Evolutionary conservation across 805 yeast species (phyloP).

Genomic region (Kregervanrija delftensis): DNA sequence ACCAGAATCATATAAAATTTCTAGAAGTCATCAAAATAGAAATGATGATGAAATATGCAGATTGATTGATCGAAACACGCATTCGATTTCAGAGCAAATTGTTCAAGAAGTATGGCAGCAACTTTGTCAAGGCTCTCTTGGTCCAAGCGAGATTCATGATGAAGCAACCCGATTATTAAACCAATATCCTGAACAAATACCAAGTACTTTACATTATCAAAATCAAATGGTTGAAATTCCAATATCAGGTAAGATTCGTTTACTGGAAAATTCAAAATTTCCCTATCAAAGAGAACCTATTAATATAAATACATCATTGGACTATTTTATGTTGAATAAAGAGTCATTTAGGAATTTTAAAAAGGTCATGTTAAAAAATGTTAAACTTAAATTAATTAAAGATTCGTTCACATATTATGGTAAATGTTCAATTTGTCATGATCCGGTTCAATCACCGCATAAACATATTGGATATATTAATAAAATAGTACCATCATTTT

Average conservation of each 20-base stretch:
- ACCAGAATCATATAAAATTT: too few species aligned
- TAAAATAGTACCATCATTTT: neutral
- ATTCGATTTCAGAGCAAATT: too few species aligned
- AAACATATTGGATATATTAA: neutral
- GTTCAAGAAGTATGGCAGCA: too few species aligned
- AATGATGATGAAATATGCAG: too few species aligned
- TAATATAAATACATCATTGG: slow-evolving; percentile 6
- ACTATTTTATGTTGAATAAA: slow-evolving; percentile 5
- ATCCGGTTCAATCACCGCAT: too few species aligned
- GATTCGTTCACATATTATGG: neutral
- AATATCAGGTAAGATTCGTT: neutral
- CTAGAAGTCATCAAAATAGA: too few species aligned
- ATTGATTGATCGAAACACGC: too few species aligned
- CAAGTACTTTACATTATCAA: slow-evolving; percentile 5
- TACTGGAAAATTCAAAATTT: slow-evolving; percentile 7
- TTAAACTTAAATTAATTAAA: neutral
- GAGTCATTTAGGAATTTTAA: slow-evolving; percentile 7
- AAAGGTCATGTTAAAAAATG: slow-evolving; percentile 9
- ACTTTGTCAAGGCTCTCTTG: too few species aligned
- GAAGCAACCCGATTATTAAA: neutral
- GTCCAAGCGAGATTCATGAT: neutral
- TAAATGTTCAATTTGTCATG: neutral
- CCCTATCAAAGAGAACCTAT: slow-evolving; percentile 14
- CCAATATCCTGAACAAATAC: slow-evolving; percentile 1
- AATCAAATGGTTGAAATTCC: slow-evolving; percentile 13